Conservation (phyloP, 257 asterid genomes). For the Leonotis leonurus region DNA sequence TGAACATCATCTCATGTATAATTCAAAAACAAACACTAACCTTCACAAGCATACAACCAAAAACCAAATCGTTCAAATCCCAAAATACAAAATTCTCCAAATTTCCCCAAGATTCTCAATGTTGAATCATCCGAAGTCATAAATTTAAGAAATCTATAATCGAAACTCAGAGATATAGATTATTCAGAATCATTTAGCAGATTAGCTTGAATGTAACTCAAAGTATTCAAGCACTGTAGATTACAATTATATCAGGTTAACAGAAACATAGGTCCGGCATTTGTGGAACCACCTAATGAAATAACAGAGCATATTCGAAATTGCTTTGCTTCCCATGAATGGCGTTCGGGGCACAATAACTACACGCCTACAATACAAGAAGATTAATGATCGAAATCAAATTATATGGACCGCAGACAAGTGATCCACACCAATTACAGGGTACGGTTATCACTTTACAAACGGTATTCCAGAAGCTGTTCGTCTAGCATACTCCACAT, state of each 20-base stretch:
- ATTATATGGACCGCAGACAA: not conserved
- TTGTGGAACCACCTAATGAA: not conserved
- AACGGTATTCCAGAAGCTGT: constrained; percentile 75
- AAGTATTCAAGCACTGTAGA: not conserved
- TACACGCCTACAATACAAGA: not conserved
- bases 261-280: not conserved
- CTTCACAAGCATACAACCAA: not conserved
- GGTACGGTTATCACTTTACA: constrained; percentile 38
- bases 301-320: not conserved
- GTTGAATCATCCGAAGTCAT: not conserved
- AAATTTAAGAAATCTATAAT: not conserved
- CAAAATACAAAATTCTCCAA: not conserved
- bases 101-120: not conserved
- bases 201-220: not conserved
- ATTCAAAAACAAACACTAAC: not conserved
- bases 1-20: not conserved
- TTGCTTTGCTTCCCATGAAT: too few relatives aligned
- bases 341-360: not conserved
- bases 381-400: not conserved
- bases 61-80: not conserved
- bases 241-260: not conserved
- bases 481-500: constrained; percentile 52
- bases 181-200: not conserved
- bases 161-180: not conserved
- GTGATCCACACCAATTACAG: not conserved